These are phyloP conservation scores for Colletotrichum nymphaeae DNA, from an alignment of 2,329 filamentous ascomycete genomes.

Conservation along the genomic window DNA sequence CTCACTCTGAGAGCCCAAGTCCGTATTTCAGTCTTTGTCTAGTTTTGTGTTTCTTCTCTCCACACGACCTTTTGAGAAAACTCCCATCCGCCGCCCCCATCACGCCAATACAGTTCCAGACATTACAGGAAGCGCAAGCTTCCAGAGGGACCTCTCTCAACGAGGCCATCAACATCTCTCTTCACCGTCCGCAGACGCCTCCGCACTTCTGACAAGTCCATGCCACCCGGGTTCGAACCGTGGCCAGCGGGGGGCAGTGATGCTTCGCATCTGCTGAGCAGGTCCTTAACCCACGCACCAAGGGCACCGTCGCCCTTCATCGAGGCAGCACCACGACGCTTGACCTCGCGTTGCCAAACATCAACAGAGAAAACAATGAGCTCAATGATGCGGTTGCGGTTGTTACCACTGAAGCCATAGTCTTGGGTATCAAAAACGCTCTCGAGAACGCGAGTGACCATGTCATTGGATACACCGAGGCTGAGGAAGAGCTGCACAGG, in stretches of 20 bases:
- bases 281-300: conserved; percentile 58
- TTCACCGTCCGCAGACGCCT: conserved; percentile 54
- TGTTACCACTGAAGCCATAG: conserved; percentile 65
- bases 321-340: conserved; percentile 55
- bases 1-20: not conserved
- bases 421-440: conserved; percentile 69
- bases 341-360: conserved; percentile 61
- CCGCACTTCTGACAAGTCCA: conserved; percentile 56
- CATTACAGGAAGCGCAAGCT: conserved; percentile 59
- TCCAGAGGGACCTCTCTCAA: conserved; percentile 54
- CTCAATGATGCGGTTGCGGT: conserved; percentile 63
- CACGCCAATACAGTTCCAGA: conserved; percentile 11
- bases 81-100: not conserved
- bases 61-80: not conserved
- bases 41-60: conserved; percentile 1
- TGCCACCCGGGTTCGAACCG: conserved; percentile 56
- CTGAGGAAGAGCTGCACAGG: conserved; percentile 67
- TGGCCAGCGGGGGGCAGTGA: conserved; percentile 53
- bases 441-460: conserved; percentile 67
- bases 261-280: conserved; percentile 62
- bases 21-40: conserved; percentile 17
- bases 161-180: conserved; percentile 56
- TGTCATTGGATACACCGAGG: conserved; percentile 66
- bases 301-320: conserved; percentile 52
- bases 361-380: conserved; percentile 63